A percentile compares a stretch with the other conserved stretches of the same genome.
Conservation (phyloP, 139 green algal species). For the Spirogloea muscicola region DNA sequence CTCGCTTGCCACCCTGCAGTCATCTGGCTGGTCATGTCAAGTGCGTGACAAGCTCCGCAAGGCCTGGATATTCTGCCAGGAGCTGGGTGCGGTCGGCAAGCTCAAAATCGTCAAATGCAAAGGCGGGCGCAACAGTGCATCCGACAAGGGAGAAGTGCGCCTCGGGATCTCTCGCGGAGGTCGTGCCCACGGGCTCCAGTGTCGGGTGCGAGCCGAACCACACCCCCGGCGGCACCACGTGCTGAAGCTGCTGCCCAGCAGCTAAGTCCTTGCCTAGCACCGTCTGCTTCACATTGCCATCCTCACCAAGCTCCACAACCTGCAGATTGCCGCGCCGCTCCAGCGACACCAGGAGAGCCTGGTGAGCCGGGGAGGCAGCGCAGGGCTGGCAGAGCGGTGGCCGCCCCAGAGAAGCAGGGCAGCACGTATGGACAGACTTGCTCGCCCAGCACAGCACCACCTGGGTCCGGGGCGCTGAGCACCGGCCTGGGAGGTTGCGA, state of each 20-base stretch:
- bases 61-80: slow-evolving; percentile 25
- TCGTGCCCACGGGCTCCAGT: neutral
- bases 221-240: slow-evolving; percentile 19
- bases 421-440: too few species aligned
- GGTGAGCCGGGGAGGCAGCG: too few species aligned
- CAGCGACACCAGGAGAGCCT: too few species aligned
- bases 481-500: too few species aligned
- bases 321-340: too few species aligned
- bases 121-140: slow-evolving; percentile 41
- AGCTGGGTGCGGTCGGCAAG: slow-evolving; percentile 15
- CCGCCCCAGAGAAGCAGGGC: too few species aligned
- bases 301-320: slow-evolving; percentile 25
- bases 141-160: slow-evolving; percentile 35
- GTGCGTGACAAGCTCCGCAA: too few species aligned
- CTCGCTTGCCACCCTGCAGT: too few species aligned
- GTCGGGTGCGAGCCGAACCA: slow-evolving; percentile 41
- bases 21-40: too few species aligned
- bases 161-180: slow-evolving; percentile 17
- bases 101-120: slow-evolving; percentile 48
- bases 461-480: too few species aligned
- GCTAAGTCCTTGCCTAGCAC: slow-evolving; percentile 23
- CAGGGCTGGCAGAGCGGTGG: too few species aligned
- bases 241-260: slow-evolving; percentile 19
- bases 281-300: slow-evolving; percentile 22
- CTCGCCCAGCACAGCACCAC: too few species aligned